Percentiles rank a stretch among this genome's conserved stretches.
Evolutionary conservation across 257 asterid genomes (phyloP).

Genomic region (Salvia splendens): DNA sequence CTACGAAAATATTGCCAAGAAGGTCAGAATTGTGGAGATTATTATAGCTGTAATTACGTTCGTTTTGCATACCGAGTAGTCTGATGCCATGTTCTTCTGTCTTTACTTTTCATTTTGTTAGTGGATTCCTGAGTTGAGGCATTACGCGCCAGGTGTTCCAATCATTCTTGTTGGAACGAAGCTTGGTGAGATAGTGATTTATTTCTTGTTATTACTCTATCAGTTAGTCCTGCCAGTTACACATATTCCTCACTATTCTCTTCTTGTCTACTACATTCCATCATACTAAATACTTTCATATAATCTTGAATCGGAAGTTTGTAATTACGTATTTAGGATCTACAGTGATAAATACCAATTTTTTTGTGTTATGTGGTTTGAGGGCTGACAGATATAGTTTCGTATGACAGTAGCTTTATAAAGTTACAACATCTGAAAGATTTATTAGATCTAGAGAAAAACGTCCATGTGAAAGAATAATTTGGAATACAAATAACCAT

Average conservation of each 20-base stretch:
- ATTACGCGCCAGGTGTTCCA: conserved; percentile 78
- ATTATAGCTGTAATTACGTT: neutral
- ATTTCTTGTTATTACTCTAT: conserved; percentile 19
- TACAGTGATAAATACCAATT: too few relatives aligned
- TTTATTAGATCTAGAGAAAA: too few relatives aligned
- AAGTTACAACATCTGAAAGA: too few relatives aligned
- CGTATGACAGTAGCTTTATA: too few relatives aligned
- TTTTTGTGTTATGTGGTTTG: too few relatives aligned
- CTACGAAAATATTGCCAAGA: conserved; percentile 73
- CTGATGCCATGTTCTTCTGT: conserved; percentile 18
- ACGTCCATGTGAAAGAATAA: too few relatives aligned
- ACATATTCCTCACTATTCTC: neutral
- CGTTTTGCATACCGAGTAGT: neutral
- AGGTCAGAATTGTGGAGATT: conserved; percentile 42
- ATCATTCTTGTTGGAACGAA: conserved; percentile 81
- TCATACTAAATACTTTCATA: too few relatives aligned
- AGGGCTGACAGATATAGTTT: too few relatives aligned
- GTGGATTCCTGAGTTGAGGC: conserved; percentile 86
- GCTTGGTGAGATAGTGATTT: conserved; percentile 50
- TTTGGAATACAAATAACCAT: too few relatives aligned
- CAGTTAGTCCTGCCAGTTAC: neutral
- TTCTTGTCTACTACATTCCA: too few relatives aligned
- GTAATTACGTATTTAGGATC: too few relatives aligned
- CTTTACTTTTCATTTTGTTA: conserved; percentile 27
- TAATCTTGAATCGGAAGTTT: too few relatives aligned